phyloP scores from a whole-genome alignment of 768 basidiomycete genomes.

The Tephrocybe sp. region DNA sequence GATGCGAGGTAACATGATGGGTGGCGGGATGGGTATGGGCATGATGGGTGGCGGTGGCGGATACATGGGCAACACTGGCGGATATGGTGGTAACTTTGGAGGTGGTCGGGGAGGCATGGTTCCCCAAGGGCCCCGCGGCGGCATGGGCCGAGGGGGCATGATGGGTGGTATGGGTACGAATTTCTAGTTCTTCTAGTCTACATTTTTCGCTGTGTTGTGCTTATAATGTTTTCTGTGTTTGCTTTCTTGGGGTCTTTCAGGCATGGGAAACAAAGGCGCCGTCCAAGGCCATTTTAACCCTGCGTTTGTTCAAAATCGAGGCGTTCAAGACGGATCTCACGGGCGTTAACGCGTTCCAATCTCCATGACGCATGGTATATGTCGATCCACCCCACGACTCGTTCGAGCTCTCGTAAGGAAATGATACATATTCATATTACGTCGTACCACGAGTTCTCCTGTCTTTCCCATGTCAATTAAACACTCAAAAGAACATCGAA shows the following conservation, averaged over 20 bases:
- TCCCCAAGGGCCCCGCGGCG: background rate
- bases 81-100: slow-evolving; percentile 32
- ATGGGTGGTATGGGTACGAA: slow-evolving; percentile 66
- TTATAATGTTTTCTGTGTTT: slow-evolving; percentile 29
- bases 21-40: slow-evolving; percentile 23
- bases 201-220: slow-evolving; percentile 33
- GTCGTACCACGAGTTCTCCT: no score
- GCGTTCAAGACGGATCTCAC: slow-evolving; percentile 25
- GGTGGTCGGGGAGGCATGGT: slow-evolving; percentile 31
- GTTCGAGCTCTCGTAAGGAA: no score
- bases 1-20: slow-evolving; percentile 28
- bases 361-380: no score
- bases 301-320: slow-evolving; percentile 58
- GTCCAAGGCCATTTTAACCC: slow-evolving; percentile 70
- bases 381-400: no score
- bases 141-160: slow-evolving; percentile 46
- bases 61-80: slow-evolving; percentile 28
- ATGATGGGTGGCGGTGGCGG: slow-evolving; percentile 25
- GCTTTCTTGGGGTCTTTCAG: slow-evolving; percentile 27
- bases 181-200: slow-evolving; percentile 35
- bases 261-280: slow-evolving; percentile 56
- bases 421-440: no score
- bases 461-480: no score
- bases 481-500: no score
- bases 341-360: slow-evolving; percentile 33